Evolutionary conservation across 352 stramenopile genomes (phyloP), one percentile per base, ranked within the genome.

Genomic region (Phytophthora hibernalis): DNA sequence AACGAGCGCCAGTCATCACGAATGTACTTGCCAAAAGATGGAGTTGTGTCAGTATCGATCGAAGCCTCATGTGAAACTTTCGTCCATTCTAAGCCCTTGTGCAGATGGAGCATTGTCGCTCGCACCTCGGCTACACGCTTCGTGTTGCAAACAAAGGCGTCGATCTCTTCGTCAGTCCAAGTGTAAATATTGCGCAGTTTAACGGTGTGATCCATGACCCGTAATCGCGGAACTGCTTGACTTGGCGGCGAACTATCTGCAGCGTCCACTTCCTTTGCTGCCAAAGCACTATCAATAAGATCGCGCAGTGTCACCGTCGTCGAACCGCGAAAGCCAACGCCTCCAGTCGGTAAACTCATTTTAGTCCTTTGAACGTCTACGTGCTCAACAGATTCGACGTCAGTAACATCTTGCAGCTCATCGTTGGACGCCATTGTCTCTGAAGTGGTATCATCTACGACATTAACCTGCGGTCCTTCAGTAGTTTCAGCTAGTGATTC

Each of bases 151-250:
- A 82, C 66, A 53, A 85, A 74, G 3, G 15, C 33, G 24, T 82
- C 72, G 31, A 89, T 83, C 20, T 89, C 77, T 7, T 76, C 57
- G 33, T 91, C 74, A 1, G 57, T 81, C 82, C 80, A 88, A 21
- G 53, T 50, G 51, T 72, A 83, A 42, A 83, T 62, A 20, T 82
- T 61, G 21, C 72, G 66, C 12, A 87, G 38, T 6, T 45, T 42
- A 37, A 78, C 53, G 0, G 51, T 43, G 0, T 24, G 28, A 6
- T 57, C 7, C 42, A n/a, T 28, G 21, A 28, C 40, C 43, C 49
- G 26, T 18, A 8, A 31, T 16, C 49, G 54, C 1, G 40, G 35
- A 37, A 18, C 15, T 35, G 65, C 21, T 21, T 20, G 18, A 18
- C 12, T 30, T n/a, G 24, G 10, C 10, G 35, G 22, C 31, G 44